phyloP scores from a whole-genome alignment of 257 asterid species.

The Asclepias syriaca region DNA sequence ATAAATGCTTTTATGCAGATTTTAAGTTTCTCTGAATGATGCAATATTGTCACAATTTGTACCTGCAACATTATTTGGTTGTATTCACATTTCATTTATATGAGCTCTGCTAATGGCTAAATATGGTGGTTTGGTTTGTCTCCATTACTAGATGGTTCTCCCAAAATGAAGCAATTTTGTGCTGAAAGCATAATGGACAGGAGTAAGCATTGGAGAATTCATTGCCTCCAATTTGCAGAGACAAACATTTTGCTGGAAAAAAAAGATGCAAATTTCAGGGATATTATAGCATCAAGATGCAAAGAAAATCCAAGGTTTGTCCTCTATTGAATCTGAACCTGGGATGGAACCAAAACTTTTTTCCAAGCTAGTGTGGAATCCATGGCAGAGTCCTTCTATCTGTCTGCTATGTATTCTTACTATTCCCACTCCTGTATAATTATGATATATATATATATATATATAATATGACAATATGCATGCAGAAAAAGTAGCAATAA shows the following conservation, averaged over 20 bases:
- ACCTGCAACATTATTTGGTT: neutral
- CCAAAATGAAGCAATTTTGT: neutral
- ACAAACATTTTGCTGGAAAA: no score
- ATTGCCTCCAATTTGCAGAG: neutral
- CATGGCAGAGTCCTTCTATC: neutral
- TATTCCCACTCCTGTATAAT: neutral
- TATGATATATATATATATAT: neutral
- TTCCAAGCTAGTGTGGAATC: neutral
- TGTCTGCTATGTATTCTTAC: neutral
- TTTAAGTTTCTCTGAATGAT: neutral
- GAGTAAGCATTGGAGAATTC: neutral
- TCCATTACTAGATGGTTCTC: neutral
- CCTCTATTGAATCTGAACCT: neutral
- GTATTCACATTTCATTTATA: neutral
- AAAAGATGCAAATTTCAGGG: neutral
- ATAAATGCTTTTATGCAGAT: neutral
- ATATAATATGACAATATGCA: neutral
- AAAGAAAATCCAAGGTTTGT: neutral
- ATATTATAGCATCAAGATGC: no score
- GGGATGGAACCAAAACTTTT: neutral
- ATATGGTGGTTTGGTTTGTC: neutral
- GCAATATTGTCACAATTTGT: neutral
- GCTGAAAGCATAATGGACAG: no score
- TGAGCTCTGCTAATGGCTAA: neutral
- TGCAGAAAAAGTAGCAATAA: neutral